phyloP scores from a whole-genome alignment of 306 rosid genomes.

The Citrullus mucosospermus region DNA sequence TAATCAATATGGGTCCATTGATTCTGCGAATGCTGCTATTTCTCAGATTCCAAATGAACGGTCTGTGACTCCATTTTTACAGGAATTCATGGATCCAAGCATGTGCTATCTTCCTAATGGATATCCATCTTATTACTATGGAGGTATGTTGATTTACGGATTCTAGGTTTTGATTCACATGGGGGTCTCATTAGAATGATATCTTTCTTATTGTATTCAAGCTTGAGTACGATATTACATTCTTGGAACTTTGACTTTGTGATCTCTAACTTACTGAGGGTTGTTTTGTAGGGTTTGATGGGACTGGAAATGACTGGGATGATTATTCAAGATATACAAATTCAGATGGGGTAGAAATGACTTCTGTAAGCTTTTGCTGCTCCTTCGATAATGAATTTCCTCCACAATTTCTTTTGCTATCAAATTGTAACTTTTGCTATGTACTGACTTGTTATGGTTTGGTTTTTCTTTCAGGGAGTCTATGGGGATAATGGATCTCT shows the following conservation, averaged over 20 bases:
- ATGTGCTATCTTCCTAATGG: constrained; percentile 69
- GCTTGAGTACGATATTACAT: not conserved
- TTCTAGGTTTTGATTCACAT: not conserved
- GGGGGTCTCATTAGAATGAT: not conserved
- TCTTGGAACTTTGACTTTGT: not conserved
- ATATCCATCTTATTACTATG: constrained; percentile 63
- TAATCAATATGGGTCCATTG: constrained; percentile 64
- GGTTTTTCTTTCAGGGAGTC: constrained; percentile 37
- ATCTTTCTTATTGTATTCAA: too few species aligned
- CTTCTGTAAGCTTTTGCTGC: constrained; percentile 42
- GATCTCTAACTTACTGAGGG: not conserved
- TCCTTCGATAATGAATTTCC: too few species aligned
- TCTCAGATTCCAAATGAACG: constrained; percentile 75
- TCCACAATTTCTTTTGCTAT: not conserved
- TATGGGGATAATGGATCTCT: constrained; percentile 89
- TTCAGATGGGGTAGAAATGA: constrained; percentile 75
- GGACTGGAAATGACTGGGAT: constrained; percentile 63
- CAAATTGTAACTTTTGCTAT: not conserved
- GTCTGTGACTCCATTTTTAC: constrained; percentile 60
- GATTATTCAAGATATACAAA: constrained; percentile 64
- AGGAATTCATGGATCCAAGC: constrained; percentile 58
- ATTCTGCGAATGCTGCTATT: constrained; percentile 50
- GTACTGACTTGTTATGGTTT: not conserved
- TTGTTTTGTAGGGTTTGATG: constrained; percentile 45
- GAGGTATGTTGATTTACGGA: constrained; percentile 32